Base-by-base conservation (phyloP, 2,329 filamentous ascomycete genomes). In the Shiraia bambusicola region DNA sequence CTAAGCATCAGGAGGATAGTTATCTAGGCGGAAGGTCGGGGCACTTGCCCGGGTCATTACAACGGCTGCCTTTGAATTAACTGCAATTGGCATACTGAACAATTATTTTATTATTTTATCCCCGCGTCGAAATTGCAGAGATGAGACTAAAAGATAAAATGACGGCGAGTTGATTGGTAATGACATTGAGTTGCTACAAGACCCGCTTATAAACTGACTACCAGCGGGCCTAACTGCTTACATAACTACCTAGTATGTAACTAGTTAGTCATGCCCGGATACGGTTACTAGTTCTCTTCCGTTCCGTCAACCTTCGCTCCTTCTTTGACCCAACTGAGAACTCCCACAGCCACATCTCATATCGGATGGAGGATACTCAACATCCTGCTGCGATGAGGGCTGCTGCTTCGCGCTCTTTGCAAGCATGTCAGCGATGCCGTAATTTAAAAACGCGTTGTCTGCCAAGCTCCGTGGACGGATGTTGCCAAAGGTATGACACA, bases 351-450 rank as follows among this genome's bases (percentile, higher is more conserved):
- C 33, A 31, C 22, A 27, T 32, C 41, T n/a, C n/a, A n/a, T n/a
- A 42, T 40, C 35, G 42, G 34, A 67, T 65, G 64, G 60, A 58
- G 39, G 45, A 58, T 7, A 47, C 30, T 38, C 51, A 61, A 37
- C 40, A 51, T 12, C 42, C 56, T 19, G 34, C 36, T 36, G 45
- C 42, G 22, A 40, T 45, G 6, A 52, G 48, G 17, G 32, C 49
- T 15, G 34, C 39, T 10, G 44, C 39, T 2, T 11, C 42, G 10
- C 61, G 63, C 16, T 63, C 59, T 7, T 44, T 45, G 2, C 62
- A 67, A 37, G 65, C 65, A 2, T 67, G 65, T 39, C 58, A 66
- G 38, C 51, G 60, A 25, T 67, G 65, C 36, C 55, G 63, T n/a
- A 59, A 36, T 31, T 41, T 65, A 4, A 67, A 67, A 40, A 65